Evolutionary conservation across 176 grass and related monocot species (phyloP), one percentile per base, ranked within the genome.

Genomic region (maize (Zea mays)): DNA sequence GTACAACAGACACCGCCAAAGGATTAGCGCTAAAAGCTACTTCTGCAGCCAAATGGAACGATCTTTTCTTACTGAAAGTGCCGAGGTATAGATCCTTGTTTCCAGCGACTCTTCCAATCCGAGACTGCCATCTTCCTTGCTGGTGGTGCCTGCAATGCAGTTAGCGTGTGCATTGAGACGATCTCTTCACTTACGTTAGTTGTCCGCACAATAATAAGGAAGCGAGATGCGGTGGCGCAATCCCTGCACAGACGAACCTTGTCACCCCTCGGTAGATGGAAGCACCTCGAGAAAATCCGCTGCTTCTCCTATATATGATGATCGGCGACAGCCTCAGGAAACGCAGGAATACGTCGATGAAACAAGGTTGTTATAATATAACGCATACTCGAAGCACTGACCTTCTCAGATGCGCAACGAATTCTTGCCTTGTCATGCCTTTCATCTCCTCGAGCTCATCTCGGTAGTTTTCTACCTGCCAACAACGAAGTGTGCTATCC

Each of bases 51-150:
- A 49, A 72, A 79, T 50, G 19, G 42, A 68, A 36, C 20, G 10
- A 37, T 81, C 48, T n/a, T 65, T 75, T 65, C 92, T 99, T 88
- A 99, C 96, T 95, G 87, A 89, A 99, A 43, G 96, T 99, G 80
- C 96, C 92, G 34, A 99, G 96, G 76, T 99, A 99, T 56, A 99
- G 83, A 83, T 99, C 96, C 81, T 99, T 99, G 89, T 99, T 99
- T 47, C 96, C 96, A 74, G 92, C 92, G 82, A 99, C 96, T 57
- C 96, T 65, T 27, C 96, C 96, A 59, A 99, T 99, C 50, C 96
- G 74, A 78, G 96, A 90, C 78, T 99, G 96, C 96, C 96, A 99
- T 85, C 90, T 90, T 71, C 96, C 96, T 62, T 99, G 92, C 67
- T 99, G 96, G 69, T 99, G 96, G 81, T 99, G 96, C 72, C 96